phyloP scores from a whole-genome alignment of 306 rosid genomes.

The Echinosophora koreensis region DNA sequence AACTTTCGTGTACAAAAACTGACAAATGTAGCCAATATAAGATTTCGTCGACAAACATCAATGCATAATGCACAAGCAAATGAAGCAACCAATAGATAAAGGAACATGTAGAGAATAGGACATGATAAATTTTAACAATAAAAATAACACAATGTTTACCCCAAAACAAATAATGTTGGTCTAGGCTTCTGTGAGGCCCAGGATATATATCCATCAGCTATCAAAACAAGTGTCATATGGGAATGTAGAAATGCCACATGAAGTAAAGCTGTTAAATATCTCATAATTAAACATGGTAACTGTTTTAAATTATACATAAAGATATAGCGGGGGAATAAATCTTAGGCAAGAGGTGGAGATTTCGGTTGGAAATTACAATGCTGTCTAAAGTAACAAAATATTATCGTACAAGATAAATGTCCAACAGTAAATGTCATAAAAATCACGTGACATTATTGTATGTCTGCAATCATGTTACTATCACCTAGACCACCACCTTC shows the following conservation, averaged over 20 bases:
- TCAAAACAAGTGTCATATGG: conserved; percentile 1
- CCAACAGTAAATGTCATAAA: neutral
- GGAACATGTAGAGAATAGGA: neutral
- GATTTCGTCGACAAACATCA: conserved; percentile 8
- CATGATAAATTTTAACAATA: neutral
- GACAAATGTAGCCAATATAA: neutral
- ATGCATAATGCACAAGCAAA: conserved; percentile 27
- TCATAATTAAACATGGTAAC: conserved; percentile 17
- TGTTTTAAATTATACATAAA: neutral
- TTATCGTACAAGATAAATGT: neutral
- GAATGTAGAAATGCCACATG: neutral
- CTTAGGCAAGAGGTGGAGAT: neutral
- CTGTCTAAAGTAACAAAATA: neutral
- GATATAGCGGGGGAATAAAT: conserved; percentile 21
- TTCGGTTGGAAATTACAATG: conserved; percentile 8
- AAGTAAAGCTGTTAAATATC: conserved; percentile 21
- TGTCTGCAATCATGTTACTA: neutral
- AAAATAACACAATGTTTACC: conserved; percentile 10
- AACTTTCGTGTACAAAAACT: conserved; percentile 6
- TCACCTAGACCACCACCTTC: neutral
- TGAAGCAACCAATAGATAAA: conserved; percentile 34
- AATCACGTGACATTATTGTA: neutral
- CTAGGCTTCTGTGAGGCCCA: conserved; percentile 5
- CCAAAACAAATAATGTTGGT: neutral
- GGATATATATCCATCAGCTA: neutral